A percentile compares a stretch with the other conserved stretches of the same genome.
Conservation (phyloP, 768 basidiomycete genomes). For the Lactarius tabidus region DNA sequence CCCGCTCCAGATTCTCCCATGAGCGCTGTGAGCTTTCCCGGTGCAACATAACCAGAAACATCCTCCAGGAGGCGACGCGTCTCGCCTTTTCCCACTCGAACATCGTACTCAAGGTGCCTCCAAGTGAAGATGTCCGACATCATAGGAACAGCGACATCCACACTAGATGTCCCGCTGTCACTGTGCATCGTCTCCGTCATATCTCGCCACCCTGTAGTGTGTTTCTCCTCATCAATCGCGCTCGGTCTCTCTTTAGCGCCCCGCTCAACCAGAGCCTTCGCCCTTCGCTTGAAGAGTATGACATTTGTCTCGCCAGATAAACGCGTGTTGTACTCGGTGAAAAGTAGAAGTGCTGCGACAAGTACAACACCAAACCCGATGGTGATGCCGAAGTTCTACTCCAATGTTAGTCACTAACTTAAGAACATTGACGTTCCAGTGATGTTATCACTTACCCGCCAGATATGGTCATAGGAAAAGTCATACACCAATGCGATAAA, state of each 20-base stretch:
- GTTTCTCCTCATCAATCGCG: constrained; percentile 33
- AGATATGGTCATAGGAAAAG: constrained; percentile 44
- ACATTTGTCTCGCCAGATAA: constrained; percentile 39
- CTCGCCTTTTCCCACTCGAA: constrained; percentile 58
- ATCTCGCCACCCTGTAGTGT: not conserved
- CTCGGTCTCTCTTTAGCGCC: constrained; percentile 17
- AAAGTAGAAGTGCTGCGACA: constrained; percentile 49
- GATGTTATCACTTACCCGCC: constrained; percentile 37
- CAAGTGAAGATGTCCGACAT: constrained; percentile 71
- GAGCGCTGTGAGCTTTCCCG: constrained; percentile 82
- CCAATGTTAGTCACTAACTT: not conserved
- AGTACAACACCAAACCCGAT: constrained; percentile 64
- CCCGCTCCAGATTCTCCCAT: constrained; percentile 86
- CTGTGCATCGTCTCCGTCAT: not conserved
- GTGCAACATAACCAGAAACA: constrained; percentile 76
- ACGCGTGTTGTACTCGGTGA: constrained; percentile 52
- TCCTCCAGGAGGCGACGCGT: constrained; percentile 63
- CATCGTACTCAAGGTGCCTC: constrained; percentile 72
- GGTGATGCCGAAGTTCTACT: constrained; percentile 66
- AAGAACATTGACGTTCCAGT: not conserved
- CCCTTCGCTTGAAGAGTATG: constrained; percentile 63
- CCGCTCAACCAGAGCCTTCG: constrained; percentile 30
- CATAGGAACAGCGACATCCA: constrained; percentile 19
- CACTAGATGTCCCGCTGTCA: constrained; percentile 12
- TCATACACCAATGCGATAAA: constrained; percentile 48